Evolutionary conservation across 768 basidiomycete species (phyloP), one percentile per base, ranked within the genome.

Genomic region (Lactifluus rugatus): DNA sequence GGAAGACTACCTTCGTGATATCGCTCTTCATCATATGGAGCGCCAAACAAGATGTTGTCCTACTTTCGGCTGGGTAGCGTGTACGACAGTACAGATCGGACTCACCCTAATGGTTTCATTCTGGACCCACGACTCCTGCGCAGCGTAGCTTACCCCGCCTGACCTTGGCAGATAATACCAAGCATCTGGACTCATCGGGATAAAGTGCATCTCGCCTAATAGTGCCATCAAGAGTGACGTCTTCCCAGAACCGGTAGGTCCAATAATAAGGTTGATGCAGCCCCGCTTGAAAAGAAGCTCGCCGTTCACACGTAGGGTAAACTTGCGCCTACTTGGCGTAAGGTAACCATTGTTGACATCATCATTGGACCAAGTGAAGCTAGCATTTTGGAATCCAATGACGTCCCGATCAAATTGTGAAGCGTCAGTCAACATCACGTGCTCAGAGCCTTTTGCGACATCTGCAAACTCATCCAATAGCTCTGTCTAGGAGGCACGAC

Each of bases 111-210:
- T 87, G 0, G 86, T 89, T 58, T 85, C 86, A 62, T 89, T 91
- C 68, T 84, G 80, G 2, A 91, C 83, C 89, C 89, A 94, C 4
- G 86, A 82, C 66, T 91, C 88, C 68, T 94, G 90, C 3, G 85
- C 84, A 6, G 85, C 85, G 67, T 88, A 91, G 2, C 88, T 83
- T 39, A 93, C 77, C 5, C 89, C 88, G 1, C 76, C 76, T 3
- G 71, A 72, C 2, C 87, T 74, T 25, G 89, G 89, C 6, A 92
- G 77, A 61, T 80, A 81, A 69, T 78, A 87, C 78, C 80, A 85
- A 0, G 86, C 81, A 44, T 79, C 76, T 1, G 78, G 73, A 9
- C 71, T 67, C 8, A 72, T 71, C 2, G 77, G 78, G 10, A 77
- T 69, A 65, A 81, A 83, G 66, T 86, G 82, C 82, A 88, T 81